Conservation (phyloP, 345 rosid genomes). For the Atalantia buxifolia region DNA sequence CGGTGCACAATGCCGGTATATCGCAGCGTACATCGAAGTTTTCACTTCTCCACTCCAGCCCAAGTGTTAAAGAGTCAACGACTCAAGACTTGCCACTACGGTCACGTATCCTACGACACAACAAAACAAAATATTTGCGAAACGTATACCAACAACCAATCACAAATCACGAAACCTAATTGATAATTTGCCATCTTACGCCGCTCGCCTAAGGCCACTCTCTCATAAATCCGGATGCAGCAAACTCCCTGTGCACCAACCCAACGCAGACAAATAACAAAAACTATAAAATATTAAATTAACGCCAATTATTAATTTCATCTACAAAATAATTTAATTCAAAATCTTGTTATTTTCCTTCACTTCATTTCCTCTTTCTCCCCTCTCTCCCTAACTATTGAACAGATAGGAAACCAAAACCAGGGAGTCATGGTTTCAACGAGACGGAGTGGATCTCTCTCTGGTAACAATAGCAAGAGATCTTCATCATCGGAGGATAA, state of each 20-base stretch:
- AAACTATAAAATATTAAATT: neutral
- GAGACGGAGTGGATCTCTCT: constrained; percentile 76
- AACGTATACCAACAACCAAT: neutral
- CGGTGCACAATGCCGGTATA: too few relatives aligned
- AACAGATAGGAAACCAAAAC: constrained; percentile 17
- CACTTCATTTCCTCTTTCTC: neutral
- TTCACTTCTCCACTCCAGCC: neutral
- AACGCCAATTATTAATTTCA: neutral
- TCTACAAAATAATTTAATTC: neutral
- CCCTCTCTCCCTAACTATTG: constrained; percentile 11
- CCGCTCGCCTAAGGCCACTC: neutral
- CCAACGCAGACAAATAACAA: neutral
- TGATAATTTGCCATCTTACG: neutral
- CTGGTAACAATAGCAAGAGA: constrained; percentile 68
- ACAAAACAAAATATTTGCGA: neutral
- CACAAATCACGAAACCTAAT: neutral
- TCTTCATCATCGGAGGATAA: constrained; percentile 61
- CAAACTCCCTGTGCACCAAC: constrained; percentile 4
- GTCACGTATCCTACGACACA: neutral
- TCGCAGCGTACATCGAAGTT: neutral
- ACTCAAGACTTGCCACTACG: neutral
- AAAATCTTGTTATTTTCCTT: neutral
- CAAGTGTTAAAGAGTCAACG: too few relatives aligned
- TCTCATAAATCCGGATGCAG: neutral
- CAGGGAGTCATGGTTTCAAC: constrained; percentile 83